A percentile compares a stretch with the other conserved stretches of the same genome.
Conservation (phyloP, 371 early-diverging fungal species). For the Thermomucor indicae-seudaticae region DNA sequence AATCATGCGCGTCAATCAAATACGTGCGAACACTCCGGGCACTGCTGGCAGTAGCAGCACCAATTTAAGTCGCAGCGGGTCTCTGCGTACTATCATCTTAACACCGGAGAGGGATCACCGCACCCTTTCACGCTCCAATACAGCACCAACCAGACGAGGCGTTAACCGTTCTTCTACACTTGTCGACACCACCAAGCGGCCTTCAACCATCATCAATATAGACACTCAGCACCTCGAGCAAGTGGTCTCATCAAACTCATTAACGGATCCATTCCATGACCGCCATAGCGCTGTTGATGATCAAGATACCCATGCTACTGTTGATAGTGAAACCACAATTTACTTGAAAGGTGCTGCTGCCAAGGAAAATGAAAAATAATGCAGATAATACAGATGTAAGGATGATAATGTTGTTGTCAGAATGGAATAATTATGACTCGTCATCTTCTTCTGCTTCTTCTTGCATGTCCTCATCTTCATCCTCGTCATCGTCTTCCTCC, state of each 20-base stretch:
- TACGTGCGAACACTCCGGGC: slow-evolving; percentile 11
- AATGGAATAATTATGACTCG: not conserved
- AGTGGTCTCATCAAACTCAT: slow-evolving; percentile 1
- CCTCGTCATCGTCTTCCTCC: not conserved
- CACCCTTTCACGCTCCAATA: slow-evolving; percentile 13
- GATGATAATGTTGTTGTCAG: not conserved
- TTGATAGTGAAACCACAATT: too few relatives aligned
- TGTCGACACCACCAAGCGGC: not conserved
- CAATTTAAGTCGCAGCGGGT: slow-evolving; percentile 27
- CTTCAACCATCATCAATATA: slow-evolving; percentile 3
- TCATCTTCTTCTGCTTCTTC: not conserved
- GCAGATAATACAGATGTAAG: too few relatives aligned
- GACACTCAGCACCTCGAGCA: not conserved
- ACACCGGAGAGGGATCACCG: not conserved
- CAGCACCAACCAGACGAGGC: slow-evolving; percentile 42
- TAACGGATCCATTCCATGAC: slow-evolving; percentile 35
- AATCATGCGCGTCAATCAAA: slow-evolving; percentile 42
- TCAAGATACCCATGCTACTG: too few relatives aligned
- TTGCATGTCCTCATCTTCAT: not conserved
- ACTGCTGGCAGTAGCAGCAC: not conserved
- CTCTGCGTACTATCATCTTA: slow-evolving; percentile 25
- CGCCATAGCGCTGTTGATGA: slow-evolving; percentile 16
- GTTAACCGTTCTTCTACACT: slow-evolving; percentile 26
- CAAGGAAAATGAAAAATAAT: too few relatives aligned
- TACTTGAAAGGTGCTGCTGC: not conserved